phyloP scores from a whole-genome alignment of 768 basidiomycete species.

The Serendipita sp. region DNA sequence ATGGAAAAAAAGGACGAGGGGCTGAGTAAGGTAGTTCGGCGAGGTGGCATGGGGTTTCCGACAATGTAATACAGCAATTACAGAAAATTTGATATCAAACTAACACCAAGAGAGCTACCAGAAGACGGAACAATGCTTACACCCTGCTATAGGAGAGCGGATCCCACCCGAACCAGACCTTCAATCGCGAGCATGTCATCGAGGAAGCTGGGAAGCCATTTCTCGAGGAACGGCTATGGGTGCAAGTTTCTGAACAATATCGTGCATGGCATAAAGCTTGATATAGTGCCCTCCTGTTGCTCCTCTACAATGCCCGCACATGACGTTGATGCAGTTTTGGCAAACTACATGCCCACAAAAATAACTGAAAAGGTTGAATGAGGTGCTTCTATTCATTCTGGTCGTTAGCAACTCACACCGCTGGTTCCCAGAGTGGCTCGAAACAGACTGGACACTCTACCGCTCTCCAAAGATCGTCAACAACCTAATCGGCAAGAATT shows the following conservation, averaged over 20 bases:
- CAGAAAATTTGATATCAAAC: too few relatives aligned
- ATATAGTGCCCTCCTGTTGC: not conserved
- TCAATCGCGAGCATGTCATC: not conserved
- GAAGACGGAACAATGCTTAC: too few relatives aligned
- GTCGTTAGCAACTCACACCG: not conserved
- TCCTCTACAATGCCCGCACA: not conserved
- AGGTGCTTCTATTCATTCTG: not conserved
- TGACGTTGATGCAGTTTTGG: not conserved
- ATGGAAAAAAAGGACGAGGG: not conserved
- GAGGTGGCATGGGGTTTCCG: not conserved
- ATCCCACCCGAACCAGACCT: not conserved
- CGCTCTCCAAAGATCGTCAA: not conserved
- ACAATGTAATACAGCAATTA: not conserved
- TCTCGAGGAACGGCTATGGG: not conserved
- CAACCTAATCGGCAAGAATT: not conserved
- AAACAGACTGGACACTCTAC: not conserved
- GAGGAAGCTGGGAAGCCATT: not conserved
- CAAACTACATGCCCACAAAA: not conserved
- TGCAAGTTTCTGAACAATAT: not conserved
- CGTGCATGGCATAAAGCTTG: not conserved
- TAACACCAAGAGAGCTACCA: too few relatives aligned
- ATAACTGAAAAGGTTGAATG: not conserved
- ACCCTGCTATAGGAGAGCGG: not conserved
- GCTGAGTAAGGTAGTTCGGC: not conserved
- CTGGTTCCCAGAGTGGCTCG: not conserved